Evolutionary conservation across 306 rosid genomes (phyloP), one percentile per base, ranked within the genome.

Genomic region (Vicia faba): DNA sequence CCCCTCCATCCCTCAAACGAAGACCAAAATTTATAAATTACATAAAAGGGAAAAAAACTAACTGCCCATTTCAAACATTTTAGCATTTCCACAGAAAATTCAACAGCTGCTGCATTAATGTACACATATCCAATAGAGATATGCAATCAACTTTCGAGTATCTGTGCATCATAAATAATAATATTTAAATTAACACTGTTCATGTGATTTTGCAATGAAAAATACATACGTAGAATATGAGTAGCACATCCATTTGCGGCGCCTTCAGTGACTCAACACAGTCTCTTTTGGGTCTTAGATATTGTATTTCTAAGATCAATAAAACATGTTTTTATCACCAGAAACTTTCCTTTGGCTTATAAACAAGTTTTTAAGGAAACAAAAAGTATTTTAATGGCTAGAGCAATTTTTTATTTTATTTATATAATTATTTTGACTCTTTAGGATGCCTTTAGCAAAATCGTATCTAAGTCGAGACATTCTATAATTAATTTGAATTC

Each of bases 101-200:
- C 40, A 25, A 35, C 2, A 39, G 60, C 2, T 35, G 18, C 26
- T 15, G 35, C 44, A 16, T 36, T 60, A 58, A 23, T 8, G 20
- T 5, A 26, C 1, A n/a, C 33, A 46, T 39, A 51, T 14, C 44
- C 55, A 16, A 54, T 5, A 70, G 45, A 69, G 62, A 70, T 54
- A 45, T 11, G 7, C 20, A 51, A 35, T 15, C 15, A 46, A 16
- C 33, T 70, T 70, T 15, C 20, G 57, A 45, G 67, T 33, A 45
- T 51, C 35, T 7, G 2, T 14, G 58, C 41, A 19, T 60, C 43
- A 53, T 41, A 53, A 54, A 51, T 62, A 54, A 51, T 62, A 63
- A 71, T 41, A 61, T 44, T 44, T 62, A 70, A 73, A 33, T 68
- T 14, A 78, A 49, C 19, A 25, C 75, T 43, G n/a, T 51, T 23